Evolutionary conservation across 306 rosid species (phyloP).

Genomic region (Quercus agrifolia): DNA sequence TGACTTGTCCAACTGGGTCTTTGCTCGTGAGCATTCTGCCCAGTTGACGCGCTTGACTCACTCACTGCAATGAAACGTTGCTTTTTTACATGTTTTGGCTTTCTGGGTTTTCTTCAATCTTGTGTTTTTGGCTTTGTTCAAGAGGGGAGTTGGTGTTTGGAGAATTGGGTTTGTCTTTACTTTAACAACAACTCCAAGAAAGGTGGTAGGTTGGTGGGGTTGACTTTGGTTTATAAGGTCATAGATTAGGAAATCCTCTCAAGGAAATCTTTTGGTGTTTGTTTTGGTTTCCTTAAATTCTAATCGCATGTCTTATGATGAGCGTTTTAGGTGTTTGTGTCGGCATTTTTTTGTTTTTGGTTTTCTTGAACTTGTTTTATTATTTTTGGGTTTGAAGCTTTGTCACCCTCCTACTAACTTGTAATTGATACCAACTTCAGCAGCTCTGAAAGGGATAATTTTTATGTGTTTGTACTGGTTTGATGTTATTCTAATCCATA

Average conservation of each 20-base stretch:
- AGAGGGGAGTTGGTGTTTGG: constrained; percentile 25
- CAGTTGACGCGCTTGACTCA: constrained; percentile 42
- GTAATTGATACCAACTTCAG: constrained; percentile 15
- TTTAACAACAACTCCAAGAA: constrained; percentile 32
- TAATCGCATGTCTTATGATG: constrained; percentile 18
- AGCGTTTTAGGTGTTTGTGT: constrained; percentile 5
- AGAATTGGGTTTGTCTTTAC: constrained; percentile 36
- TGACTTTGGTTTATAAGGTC: constrained; percentile 53
- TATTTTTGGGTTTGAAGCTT: constrained; percentile 20
- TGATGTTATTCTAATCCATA: background rate
- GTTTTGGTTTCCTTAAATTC: constrained; percentile 20
- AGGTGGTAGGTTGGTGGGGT: constrained; percentile 88
- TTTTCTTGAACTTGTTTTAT: background rate
- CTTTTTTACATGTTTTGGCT: constrained; percentile 17
- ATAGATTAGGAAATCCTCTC: constrained; percentile 29
- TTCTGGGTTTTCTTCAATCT: constrained; percentile 36
- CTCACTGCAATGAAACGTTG: constrained; percentile 5
- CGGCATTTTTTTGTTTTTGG: too few relatives aligned
- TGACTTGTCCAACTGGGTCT: constrained; percentile 33
- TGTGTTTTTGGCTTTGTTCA: constrained; percentile 6
- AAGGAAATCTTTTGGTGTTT: background rate
- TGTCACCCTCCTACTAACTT: constrained; percentile 14
- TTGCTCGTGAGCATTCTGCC: constrained; percentile 40
- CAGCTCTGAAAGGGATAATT: background rate
- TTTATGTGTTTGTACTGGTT: constrained; percentile 16